Conservation (phyloP, 1,284 basidiomycete genomes). For the Pisolithus thermaeus region DNA sequence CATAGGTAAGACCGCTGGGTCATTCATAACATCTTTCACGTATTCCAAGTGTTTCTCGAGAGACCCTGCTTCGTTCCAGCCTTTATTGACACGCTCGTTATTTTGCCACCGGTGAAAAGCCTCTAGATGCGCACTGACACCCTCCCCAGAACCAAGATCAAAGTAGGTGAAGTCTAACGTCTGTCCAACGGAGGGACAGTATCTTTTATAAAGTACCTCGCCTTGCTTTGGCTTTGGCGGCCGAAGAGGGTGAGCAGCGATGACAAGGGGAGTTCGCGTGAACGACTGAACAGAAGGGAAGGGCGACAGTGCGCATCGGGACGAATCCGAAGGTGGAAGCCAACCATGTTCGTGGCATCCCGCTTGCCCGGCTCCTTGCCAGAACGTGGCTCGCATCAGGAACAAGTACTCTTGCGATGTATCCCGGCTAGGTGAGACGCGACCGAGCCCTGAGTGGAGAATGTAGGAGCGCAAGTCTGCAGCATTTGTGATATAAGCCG, state of each 20-base stretch:
- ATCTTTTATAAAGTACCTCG: slow-evolving; percentile 43
- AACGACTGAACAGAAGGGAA: slow-evolving; percentile 41
- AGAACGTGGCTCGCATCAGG: slow-evolving; percentile 42
- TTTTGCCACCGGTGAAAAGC: slow-evolving; percentile 52
- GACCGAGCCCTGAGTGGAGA: slow-evolving; percentile 23
- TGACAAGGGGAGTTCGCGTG: slow-evolving; percentile 43
- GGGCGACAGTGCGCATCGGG: slow-evolving; percentile 17
- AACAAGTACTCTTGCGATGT: slow-evolving; percentile 28
- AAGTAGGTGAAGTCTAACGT: slow-evolving; percentile 42
- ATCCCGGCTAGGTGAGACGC: slow-evolving; percentile 5
- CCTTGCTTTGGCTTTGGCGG: slow-evolving; percentile 46
- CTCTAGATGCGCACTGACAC: slow-evolving; percentile 33
- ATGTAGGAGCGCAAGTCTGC: slow-evolving; percentile 19
- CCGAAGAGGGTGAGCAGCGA: slow-evolving; percentile 49
- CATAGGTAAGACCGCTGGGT: slow-evolving; percentile 41
- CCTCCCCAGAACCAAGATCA: slow-evolving; percentile 30
- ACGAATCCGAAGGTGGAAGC: slow-evolving; percentile 29
- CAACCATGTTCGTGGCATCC: slow-evolving; percentile 37
- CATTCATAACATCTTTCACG: slow-evolving; percentile 32
- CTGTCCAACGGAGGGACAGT: slow-evolving; percentile 37
- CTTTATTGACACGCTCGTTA: slow-evolving; percentile 40
- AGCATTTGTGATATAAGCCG: slow-evolving; percentile 8
- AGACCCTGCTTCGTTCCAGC: slow-evolving; percentile 47
- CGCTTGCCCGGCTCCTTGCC: slow-evolving; percentile 47
- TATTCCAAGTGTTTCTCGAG: slow-evolving; percentile 45